These are phyloP conservation scores for Solanum clarkiae DNA, from an alignment of 257 asterid species.

Conservation along the genomic window DNA sequence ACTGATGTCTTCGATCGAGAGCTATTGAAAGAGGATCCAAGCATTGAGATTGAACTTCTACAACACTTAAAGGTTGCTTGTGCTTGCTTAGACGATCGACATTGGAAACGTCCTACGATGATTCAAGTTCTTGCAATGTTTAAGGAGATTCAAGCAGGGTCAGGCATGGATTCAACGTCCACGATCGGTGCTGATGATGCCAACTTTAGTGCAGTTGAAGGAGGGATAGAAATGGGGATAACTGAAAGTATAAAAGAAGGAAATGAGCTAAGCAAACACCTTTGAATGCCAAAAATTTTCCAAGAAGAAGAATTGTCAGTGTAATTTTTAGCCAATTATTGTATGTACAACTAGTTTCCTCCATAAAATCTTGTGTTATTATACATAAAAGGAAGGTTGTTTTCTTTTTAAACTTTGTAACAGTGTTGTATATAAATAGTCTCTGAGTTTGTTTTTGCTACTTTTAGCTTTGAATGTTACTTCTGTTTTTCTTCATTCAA, in stretches of 20 bases:
- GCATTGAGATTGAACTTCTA: constrained; percentile 61
- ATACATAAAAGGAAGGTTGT: constrained; percentile 21
- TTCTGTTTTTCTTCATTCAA: constrained; percentile 5
- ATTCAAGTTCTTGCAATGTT: constrained; percentile 79
- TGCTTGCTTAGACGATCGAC: constrained; percentile 72
- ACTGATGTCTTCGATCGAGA: constrained; percentile 63
- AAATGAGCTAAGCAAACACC: constrained; percentile 54
- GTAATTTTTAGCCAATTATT: constrained; percentile 19
- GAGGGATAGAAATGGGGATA: constrained; percentile 73
- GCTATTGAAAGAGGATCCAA: constrained; percentile 59
- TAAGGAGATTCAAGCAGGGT: constrained; percentile 77
- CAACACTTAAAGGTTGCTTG: constrained; percentile 69
- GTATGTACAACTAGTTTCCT: constrained; percentile 35
- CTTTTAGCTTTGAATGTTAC: background rate
- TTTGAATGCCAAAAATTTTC: constrained; percentile 20
- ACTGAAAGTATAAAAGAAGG: constrained; percentile 81
- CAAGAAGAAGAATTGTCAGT: background rate
- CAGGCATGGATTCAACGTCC: constrained; percentile 47
- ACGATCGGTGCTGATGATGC: constrained; percentile 35
- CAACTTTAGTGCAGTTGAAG: constrained; percentile 32
- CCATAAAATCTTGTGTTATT: constrained; percentile 28
- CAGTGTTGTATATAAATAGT: constrained; percentile 63
- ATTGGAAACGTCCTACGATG: constrained; percentile 79
- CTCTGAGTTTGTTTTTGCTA: constrained; percentile 28
- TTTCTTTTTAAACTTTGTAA: constrained; percentile 38